These are phyloP conservation scores for Colletotrichum caudatum DNA, from an alignment of 2,329 filamentous ascomycete species.

Conservation along the genomic window DNA sequence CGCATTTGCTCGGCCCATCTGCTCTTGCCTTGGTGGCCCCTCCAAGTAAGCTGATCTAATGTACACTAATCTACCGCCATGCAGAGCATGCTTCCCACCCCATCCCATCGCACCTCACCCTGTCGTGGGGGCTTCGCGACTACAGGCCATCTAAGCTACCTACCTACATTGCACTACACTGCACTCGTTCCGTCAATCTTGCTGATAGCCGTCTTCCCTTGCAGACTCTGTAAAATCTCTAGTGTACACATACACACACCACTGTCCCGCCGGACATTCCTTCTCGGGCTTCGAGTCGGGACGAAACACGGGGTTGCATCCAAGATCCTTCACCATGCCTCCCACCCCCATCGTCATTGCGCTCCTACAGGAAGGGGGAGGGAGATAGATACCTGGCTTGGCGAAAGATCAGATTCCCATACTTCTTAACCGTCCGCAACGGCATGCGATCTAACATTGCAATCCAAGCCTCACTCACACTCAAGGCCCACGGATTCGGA, in stretches of 20 bases:
- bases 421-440: not conserved
- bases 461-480: constrained; percentile 8
- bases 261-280: not conserved
- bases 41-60: not conserved
- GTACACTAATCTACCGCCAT: not conserved
- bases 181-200: not conserved
- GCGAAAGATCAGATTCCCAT: not conserved
- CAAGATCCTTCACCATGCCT: not conserved
- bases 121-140: not conserved
- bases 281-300: not conserved
- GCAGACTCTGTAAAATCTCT: not conserved
- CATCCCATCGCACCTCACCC: not conserved
- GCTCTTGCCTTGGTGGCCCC: not conserved
- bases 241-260: not conserved
- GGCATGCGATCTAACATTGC: not conserved
- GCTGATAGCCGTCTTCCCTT: not conserved
- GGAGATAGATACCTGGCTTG: not conserved
- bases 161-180: not conserved
- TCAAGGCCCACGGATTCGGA: not conserved
- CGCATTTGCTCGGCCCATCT: not conserved
- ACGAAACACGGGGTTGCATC: constrained; percentile 8
- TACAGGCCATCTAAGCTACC: not conserved
- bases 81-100: not conserved
- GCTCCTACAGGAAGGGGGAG: not conserved
- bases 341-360: not conserved